A percentile compares a stretch with the other conserved stretches of the same genome.
Conservation (phyloP, 306 rosid species). For the Ormosia semicastrata region DNA sequence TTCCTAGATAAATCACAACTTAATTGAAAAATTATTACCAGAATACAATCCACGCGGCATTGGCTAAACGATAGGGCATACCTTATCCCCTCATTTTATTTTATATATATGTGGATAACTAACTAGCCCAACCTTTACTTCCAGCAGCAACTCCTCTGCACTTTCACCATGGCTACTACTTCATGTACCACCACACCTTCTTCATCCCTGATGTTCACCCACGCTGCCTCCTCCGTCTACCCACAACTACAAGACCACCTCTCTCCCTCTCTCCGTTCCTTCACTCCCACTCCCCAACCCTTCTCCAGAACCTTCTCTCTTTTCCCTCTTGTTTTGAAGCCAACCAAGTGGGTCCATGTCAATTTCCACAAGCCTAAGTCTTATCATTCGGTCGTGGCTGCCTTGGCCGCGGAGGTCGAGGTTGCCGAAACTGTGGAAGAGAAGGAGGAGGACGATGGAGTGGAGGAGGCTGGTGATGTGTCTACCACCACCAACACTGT, state of each 20-base stretch:
- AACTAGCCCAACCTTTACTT: no score
- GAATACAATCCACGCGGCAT: neutral
- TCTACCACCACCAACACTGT: neutral
- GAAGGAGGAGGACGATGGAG: slow-evolving; percentile 15
- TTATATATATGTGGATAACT: no score
- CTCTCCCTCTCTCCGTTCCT: slow-evolving; percentile 50
- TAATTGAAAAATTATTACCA: no score
- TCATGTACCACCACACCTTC: slow-evolving; percentile 32
- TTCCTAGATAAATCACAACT: no score
- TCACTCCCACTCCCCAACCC: slow-evolving; percentile 38
- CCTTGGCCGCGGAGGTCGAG: slow-evolving; percentile 59
- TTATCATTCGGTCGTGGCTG: slow-evolving; percentile 40
- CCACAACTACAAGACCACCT: slow-evolving; percentile 46
- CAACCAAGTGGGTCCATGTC: slow-evolving; percentile 27
- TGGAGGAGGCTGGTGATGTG: slow-evolving; percentile 23
- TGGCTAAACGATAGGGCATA: neutral
- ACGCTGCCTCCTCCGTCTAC: neutral
- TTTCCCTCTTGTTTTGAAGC: slow-evolving; percentile 40
- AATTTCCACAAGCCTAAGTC: slow-evolving; percentile 23
- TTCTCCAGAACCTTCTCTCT: slow-evolving; percentile 41
- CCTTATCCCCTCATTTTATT: neutral
- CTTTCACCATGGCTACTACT: slow-evolving; percentile 52
- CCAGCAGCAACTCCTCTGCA: no score
- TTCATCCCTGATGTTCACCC: slow-evolving; percentile 66
- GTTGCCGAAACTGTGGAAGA: slow-evolving; percentile 49